Evolutionary conservation across 768 basidiomycete species (phyloP).

Genomic region (Pleurotus platypus): DNA sequence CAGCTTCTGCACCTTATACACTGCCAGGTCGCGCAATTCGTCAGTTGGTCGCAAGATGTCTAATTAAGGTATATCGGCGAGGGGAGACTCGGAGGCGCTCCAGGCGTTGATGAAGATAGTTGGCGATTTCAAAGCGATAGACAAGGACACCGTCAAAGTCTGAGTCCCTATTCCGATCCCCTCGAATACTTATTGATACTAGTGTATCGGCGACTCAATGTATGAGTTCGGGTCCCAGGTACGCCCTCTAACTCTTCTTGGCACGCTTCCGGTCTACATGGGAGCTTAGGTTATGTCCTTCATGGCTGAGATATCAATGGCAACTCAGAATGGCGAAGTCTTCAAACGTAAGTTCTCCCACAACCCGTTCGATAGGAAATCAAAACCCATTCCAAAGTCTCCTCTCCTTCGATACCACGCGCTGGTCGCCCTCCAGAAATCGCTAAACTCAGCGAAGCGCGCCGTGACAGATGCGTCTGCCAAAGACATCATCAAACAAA

Average conservation of each 20-base stretch:
- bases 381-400: too few relatives aligned
- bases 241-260: constrained; percentile 19
- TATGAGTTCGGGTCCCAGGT: constrained; percentile 79
- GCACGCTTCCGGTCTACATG: background rate
- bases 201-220: constrained; percentile 84
- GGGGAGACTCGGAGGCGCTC: constrained; percentile 78
- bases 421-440: constrained; percentile 60
- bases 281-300: constrained; percentile 84
- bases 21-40: constrained; percentile 62
- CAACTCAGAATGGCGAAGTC: constrained; percentile 66
- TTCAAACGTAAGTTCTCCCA: too few relatives aligned
- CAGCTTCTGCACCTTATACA: constrained; percentile 65
- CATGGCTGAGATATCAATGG: constrained; percentile 76
- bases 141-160: constrained; percentile 67
- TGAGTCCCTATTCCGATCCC: constrained; percentile 28
- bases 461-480: constrained; percentile 75
- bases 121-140: constrained; percentile 62
- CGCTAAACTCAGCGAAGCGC: constrained; percentile 75
- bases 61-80: constrained; percentile 67
- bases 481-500: constrained; percentile 84
- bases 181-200: constrained; percentile 1
- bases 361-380: too few relatives aligned
- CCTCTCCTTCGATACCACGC: too few relatives aligned
- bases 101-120: constrained; percentile 74
- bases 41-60: constrained; percentile 73